Evolutionary conservation across 2,329 filamentous ascomycete species (phyloP).

Genomic region (Aspergillus novoparasiticus): DNA sequence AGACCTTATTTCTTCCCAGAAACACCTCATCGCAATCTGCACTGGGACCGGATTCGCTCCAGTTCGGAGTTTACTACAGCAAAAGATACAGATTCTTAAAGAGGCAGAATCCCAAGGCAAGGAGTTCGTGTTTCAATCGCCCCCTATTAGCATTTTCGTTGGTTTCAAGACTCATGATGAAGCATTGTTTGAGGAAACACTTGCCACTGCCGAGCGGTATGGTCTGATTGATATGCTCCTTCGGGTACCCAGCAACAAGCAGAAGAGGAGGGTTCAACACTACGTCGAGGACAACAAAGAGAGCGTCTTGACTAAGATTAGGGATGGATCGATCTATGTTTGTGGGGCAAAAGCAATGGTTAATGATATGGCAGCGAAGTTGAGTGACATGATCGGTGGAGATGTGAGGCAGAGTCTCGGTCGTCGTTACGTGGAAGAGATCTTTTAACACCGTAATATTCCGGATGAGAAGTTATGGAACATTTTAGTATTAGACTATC

Average conservation of each 20-base stretch:
- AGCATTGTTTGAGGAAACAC: not conserved
- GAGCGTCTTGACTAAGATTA: not conserved
- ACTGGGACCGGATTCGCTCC: constrained; percentile 7
- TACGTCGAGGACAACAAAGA: not conserved
- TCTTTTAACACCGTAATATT: not conserved
- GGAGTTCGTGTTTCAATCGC: not conserved
- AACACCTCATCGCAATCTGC: not conserved
- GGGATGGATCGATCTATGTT: not conserved
- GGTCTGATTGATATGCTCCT: not conserved
- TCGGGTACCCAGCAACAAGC: not conserved
- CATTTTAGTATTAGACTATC: no score
- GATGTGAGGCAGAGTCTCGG: constrained; percentile 1
- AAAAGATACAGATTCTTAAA: not conserved
- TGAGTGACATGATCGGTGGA: not conserved
- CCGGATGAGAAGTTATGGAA: no score
- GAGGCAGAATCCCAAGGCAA: not conserved
- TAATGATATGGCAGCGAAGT: not conserved
- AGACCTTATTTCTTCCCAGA: not conserved
- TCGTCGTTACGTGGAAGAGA: constrained; percentile 1
- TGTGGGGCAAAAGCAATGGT: constrained; percentile 2
- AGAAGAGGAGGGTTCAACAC: constrained; percentile 2
- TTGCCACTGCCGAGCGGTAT: not conserved
- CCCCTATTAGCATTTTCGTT: not conserved
- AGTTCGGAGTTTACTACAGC: constrained; percentile 6
- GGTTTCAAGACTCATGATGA: not conserved